Evolutionary conservation across 169 alveolate genomes (phyloP).

Genomic region (Theileria parva): DNA sequence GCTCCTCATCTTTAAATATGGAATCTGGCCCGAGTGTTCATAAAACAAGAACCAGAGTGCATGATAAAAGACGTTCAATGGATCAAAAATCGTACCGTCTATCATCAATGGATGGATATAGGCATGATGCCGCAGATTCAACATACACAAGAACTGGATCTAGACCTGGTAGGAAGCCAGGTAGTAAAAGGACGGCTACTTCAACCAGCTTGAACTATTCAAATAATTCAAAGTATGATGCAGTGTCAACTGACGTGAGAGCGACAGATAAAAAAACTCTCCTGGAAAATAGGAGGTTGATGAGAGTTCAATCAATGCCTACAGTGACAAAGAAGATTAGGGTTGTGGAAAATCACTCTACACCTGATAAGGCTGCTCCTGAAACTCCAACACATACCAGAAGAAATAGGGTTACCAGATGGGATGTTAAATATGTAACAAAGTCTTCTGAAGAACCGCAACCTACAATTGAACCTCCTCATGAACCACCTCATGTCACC

Average conservation of each 20-base stretch:
- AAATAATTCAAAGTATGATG: conserved; percentile 14
- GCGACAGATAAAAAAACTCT: background rate
- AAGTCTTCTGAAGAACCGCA: background rate
- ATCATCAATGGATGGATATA: background rate
- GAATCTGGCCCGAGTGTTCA: background rate
- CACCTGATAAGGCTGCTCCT: background rate
- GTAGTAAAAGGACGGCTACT: background rate
- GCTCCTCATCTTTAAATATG: background rate
- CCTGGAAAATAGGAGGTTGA: conserved; percentile 19
- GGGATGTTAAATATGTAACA: conserved; percentile 1
- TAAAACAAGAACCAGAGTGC: background rate
- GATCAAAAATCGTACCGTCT: background rate
- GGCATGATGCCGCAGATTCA: conserved; percentile 3
- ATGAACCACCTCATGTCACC: background rate
- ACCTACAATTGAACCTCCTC: background rate
- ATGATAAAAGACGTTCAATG: background rate
- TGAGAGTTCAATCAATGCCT: conserved; percentile 32
- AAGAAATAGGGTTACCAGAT: background rate
- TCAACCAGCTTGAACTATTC: background rate
- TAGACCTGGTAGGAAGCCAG: conserved; percentile 9
- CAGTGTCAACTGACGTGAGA: background rate
- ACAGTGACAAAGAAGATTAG: conserved; percentile 24
- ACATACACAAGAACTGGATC: background rate
- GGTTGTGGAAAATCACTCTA: background rate
- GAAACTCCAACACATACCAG: background rate